phyloP scores from a whole-genome alignment of 345 rosid genomes.

The Salix purpurea region DNA sequence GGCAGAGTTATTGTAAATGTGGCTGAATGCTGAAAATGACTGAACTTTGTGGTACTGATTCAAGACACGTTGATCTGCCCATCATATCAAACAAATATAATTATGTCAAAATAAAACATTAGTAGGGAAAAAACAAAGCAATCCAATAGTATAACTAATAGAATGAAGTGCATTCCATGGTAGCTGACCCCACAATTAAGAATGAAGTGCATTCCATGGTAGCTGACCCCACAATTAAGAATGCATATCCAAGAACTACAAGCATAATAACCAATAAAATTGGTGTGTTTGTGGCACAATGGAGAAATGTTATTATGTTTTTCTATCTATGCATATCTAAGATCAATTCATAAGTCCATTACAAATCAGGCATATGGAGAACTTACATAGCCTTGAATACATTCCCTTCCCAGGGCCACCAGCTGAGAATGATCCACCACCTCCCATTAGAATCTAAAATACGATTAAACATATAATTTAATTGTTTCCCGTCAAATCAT shows the following conservation, averaged over 20 bases:
- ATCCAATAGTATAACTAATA: not conserved
- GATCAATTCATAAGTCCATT: not conserved
- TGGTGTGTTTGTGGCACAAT: not conserved
- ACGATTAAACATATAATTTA: not conserved
- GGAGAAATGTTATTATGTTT: not conserved
- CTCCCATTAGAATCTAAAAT: slow-evolving; percentile 85
- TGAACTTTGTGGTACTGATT: slow-evolving; percentile 69
- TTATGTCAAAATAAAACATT: not conserved
- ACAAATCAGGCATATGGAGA: not conserved
- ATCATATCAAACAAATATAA: slow-evolving; percentile 15
- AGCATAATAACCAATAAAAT: not conserved
- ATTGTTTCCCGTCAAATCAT: not conserved
- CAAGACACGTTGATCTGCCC: slow-evolving; percentile 69
- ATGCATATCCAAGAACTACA: not conserved
- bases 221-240: not conserved
- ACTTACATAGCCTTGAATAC: slow-evolving; percentile 91
- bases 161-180: not conserved
- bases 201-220: not conserved
- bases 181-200: not conserved
- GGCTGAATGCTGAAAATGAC: slow-evolving; percentile 77
- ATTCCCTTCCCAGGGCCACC: slow-evolving; percentile 99
- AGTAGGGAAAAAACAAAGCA: not conserved
- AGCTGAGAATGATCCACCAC: slow-evolving; percentile 95
- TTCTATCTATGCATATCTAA: too few relatives aligned
- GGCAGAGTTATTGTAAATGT: slow-evolving; percentile 66